Evolutionary conservation across 495 filamentous ascomycete species (phyloP).

Genomic region (Oleoguttula mirabilis): DNA sequence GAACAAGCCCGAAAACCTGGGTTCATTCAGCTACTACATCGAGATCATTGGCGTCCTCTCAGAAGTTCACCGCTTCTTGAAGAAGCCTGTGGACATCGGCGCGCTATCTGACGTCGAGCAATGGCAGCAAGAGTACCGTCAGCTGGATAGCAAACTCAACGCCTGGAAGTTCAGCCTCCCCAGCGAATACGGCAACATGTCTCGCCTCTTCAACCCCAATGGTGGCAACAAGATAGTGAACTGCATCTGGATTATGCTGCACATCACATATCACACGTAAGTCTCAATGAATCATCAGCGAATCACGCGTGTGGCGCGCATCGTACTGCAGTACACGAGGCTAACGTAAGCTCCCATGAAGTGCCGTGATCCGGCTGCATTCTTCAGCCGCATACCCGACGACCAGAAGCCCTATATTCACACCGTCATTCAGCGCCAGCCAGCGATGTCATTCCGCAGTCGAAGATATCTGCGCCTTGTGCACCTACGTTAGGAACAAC

Average conservation of each 20-base stretch:
- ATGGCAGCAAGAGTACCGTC: conserved; percentile 78
- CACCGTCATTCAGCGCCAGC: conserved; percentile 67
- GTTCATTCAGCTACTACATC: conserved; percentile 73
- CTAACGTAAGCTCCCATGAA: conserved; percentile 31
- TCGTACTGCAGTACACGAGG: no score
- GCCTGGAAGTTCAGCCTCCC: conserved; percentile 77
- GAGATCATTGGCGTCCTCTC: conserved; percentile 78
- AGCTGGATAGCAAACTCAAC: conserved; percentile 63
- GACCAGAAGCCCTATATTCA: conserved; percentile 72
- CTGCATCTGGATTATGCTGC: conserved; percentile 82
- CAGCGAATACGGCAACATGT: conserved; percentile 66
- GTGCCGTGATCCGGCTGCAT: conserved; percentile 75
- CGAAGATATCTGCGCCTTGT: conserved; percentile 67
- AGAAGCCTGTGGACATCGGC: conserved; percentile 77
- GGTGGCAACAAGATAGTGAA: conserved; percentile 54
- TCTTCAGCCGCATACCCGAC: conserved; percentile 90
- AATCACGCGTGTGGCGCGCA: no score
- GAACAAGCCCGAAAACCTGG: conserved; percentile 67
- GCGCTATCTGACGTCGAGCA: conserved; percentile 70
- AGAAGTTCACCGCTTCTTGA: conserved; percentile 72
- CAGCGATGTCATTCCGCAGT: conserved; percentile 72
- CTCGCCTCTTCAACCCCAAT: conserved; percentile 52
- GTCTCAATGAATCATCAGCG: no score
- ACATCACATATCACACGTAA: conserved; percentile 61
- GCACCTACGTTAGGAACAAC: conserved; percentile 59